phyloP scores from a whole-genome alignment of 2,329 filamentous ascomycete genomes.

The Magnaporthiopsis incrustans region DNA sequence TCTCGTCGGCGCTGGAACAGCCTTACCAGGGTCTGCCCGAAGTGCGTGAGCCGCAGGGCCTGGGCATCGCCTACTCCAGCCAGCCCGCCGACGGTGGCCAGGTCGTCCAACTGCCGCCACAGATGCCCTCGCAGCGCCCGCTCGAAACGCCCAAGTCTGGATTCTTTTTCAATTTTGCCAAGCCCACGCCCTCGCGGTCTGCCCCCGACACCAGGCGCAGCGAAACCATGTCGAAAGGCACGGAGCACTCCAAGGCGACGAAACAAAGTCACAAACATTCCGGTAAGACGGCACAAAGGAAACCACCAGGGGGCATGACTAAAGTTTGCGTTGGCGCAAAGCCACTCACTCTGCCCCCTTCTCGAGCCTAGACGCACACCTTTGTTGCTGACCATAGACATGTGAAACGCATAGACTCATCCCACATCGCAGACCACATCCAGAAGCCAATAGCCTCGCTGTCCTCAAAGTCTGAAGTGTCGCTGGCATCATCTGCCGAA shows the following conservation, averaged over 20 bases:
- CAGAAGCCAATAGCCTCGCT: slow-evolving; percentile 32
- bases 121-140: slow-evolving; percentile 14
- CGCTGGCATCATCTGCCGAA: slow-evolving; percentile 41
- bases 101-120: slow-evolving; percentile 13
- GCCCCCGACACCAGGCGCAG: slow-evolving; percentile 27
- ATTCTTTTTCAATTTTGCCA: slow-evolving; percentile 44
- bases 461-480: slow-evolving; percentile 43
- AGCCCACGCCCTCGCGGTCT: slow-evolving; percentile 30
- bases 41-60: slow-evolving; percentile 15
- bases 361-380: neutral
- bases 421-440: slow-evolving; percentile 18
- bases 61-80: slow-evolving; percentile 12
- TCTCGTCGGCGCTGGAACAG: slow-evolving; percentile 20
- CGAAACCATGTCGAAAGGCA: slow-evolving; percentile 29
- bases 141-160: slow-evolving; percentile 36
- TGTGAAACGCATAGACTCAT: slow-evolving; percentile 5
- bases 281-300: slow-evolving; percentile 17
- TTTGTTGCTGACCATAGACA: neutral
- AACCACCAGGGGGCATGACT: neutral
- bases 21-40: slow-evolving; percentile 12
- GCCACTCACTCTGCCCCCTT: neutral
- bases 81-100: slow-evolving; percentile 9
- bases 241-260: slow-evolving; percentile 19
- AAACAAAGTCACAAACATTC: slow-evolving; percentile 23
- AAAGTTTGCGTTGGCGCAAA: neutral